Conservation (phyloP, 2,329 filamentous ascomycete genomes). For the Bipolaris sorokiniana region DNA sequence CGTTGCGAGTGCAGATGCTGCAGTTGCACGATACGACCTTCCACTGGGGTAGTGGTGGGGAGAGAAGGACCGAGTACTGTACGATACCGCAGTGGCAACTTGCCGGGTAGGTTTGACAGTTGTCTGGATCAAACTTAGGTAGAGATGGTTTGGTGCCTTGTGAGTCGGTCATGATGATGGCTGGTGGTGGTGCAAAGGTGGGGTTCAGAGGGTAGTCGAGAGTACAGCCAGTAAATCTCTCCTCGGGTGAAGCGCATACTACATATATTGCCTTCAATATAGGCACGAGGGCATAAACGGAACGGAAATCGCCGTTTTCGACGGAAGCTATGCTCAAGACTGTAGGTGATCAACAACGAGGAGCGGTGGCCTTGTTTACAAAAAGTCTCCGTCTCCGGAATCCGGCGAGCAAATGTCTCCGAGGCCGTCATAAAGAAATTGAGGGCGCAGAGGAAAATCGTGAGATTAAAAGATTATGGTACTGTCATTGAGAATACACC, state of each 20-base stretch:
- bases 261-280: conserved; percentile 17
- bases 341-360: not conserved
- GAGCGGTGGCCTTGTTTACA: not conserved
- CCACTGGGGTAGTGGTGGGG: conserved; percentile 56
- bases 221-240: conserved; percentile 1
- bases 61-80: conserved; percentile 56
- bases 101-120: conserved; percentile 37
- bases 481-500: not conserved
- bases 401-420: conserved; percentile 5
- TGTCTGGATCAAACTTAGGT: not conserved
- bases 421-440: not conserved
- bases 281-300: conserved; percentile 4
- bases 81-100: conserved; percentile 61
- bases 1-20: conserved; percentile 58
- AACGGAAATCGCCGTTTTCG: not conserved
- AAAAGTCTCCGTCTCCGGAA: conserved; percentile 9
- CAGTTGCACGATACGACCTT: conserved; percentile 59
- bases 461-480: not conserved
- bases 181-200: conserved; percentile 11
- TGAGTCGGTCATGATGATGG: conserved; percentile 1
- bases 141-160: not conserved
- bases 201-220: conserved; percentile 3
- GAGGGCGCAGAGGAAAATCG: not conserved
- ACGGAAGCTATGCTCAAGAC: not conserved
- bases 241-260: conserved; percentile 5